Conservation (phyloP, 202 grass and related monocot genomes). For the Bolboschoenoplectus hybrid region DNA sequence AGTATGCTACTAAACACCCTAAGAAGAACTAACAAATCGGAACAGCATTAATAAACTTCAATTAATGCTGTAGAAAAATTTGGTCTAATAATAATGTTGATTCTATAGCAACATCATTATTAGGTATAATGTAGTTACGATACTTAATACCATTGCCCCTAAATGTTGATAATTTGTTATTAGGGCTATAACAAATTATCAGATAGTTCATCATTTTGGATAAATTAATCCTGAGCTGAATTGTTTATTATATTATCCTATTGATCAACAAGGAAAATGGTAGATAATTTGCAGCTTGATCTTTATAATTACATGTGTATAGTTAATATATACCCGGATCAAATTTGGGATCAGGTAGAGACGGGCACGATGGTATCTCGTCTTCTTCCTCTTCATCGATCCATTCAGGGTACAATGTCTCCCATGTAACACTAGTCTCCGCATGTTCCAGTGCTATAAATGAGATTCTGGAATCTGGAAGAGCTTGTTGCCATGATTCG, state of each 20-base stretch:
- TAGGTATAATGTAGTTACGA: neutral
- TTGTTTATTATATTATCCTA: neutral
- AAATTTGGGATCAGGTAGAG: constrained; percentile 55
- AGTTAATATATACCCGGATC: neutral
- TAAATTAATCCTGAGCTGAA: neutral
- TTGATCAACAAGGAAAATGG: neutral
- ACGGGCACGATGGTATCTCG: constrained; percentile 53
- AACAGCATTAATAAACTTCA: neutral
- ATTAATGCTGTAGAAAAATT: neutral
- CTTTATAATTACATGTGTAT: neutral
- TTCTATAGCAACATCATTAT: no score
- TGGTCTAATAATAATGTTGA: neutral
- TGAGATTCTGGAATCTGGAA: constrained; percentile 35
- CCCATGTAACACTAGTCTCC: constrained; percentile 60
- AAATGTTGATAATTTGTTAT: neutral
- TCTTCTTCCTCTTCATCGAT: constrained; percentile 62
- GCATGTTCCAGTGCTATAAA: constrained; percentile 51
- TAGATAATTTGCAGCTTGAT: neutral
- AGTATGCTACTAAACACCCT: neutral
- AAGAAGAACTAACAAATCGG: neutral
- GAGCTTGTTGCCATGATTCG: constrained; percentile 46
- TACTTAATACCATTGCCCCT: neutral
- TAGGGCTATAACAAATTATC: neutral
- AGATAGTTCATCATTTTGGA: neutral
- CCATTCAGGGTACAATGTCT: constrained; percentile 69